Conservation (phyloP, 345 rosid genomes). For the Brassica carinata region DNA sequence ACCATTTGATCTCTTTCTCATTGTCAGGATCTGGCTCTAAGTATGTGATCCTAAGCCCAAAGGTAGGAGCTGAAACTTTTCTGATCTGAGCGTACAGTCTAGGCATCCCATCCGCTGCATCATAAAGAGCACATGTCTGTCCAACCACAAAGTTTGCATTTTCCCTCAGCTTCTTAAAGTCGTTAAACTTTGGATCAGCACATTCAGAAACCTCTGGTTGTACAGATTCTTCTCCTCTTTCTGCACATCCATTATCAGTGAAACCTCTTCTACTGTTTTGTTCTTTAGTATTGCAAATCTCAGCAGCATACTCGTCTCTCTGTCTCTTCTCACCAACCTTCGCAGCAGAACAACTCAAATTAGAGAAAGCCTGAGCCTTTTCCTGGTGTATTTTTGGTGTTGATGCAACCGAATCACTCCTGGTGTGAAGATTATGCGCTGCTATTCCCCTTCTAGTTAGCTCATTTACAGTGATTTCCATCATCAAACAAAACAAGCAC, state of each 20-base stretch:
- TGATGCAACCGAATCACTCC: background rate
- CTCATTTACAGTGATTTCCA: background rate
- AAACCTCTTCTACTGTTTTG: conserved; percentile 19
- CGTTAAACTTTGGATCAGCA: conserved; percentile 13
- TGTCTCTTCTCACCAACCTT: background rate
- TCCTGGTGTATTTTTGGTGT: background rate
- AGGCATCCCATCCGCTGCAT: conserved; percentile 60
- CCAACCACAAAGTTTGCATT: conserved; percentile 52
- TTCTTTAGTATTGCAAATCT: conserved; percentile 23
- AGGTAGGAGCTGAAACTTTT: conserved; percentile 46
- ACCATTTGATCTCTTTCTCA: conserved; percentile 50
- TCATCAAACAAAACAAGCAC: background rate
- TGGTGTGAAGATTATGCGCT: background rate
- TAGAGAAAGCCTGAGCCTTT: background rate
- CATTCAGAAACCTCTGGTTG: background rate
- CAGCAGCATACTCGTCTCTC: background rate
- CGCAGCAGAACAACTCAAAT: too few relatives aligned
- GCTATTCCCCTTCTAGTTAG: background rate
- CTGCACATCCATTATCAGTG: background rate
- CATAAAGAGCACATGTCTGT: conserved; percentile 66
- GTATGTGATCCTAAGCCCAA: conserved; percentile 58
- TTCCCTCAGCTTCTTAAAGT: conserved; percentile 52
- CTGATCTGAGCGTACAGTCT: conserved; percentile 64
- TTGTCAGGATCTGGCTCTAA: conserved; percentile 59
- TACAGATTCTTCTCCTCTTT: background rate